These are phyloP conservation scores for Neurospora sp. DNA, from an alignment of 495 filamentous ascomycete genomes.

Conservation along the genomic window DNA sequence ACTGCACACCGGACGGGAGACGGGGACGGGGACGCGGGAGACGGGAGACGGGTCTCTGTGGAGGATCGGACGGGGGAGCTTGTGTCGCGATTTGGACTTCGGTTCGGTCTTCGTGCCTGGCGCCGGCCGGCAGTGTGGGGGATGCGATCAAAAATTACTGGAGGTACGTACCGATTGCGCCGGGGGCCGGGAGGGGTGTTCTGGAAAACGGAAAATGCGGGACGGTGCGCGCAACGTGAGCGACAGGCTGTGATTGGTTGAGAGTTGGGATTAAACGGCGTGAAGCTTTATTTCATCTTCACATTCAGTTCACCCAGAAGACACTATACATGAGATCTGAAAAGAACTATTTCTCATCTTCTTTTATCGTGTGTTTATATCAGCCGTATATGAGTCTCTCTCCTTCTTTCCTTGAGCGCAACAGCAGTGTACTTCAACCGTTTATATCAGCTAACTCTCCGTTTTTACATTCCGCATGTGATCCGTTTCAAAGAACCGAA, in stretches of 20 bases:
- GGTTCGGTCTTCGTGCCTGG: not conserved
- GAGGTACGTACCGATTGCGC: not conserved
- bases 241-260: not conserved
- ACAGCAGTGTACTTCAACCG: not conserved
- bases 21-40: not conserved
- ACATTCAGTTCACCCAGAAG: too few species aligned
- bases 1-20: conserved; percentile 3
- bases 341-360: not conserved
- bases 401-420: not conserved
- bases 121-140: not conserved
- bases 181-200: not conserved
- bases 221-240: not conserved
- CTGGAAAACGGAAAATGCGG: not conserved
- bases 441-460: not conserved
- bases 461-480: not conserved
- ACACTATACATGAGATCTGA: not conserved
- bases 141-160: not conserved
- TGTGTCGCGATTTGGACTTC: not conserved
- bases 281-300: not conserved
- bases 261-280: not conserved
- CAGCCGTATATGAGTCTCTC: not conserved
- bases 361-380: not conserved
- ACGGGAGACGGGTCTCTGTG: not conserved
- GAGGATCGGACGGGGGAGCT: not conserved
- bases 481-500: not conserved